Evolutionary conservation across 805 yeast genomes (phyloP).

Genomic region (Yamadazyma sp.): DNA sequence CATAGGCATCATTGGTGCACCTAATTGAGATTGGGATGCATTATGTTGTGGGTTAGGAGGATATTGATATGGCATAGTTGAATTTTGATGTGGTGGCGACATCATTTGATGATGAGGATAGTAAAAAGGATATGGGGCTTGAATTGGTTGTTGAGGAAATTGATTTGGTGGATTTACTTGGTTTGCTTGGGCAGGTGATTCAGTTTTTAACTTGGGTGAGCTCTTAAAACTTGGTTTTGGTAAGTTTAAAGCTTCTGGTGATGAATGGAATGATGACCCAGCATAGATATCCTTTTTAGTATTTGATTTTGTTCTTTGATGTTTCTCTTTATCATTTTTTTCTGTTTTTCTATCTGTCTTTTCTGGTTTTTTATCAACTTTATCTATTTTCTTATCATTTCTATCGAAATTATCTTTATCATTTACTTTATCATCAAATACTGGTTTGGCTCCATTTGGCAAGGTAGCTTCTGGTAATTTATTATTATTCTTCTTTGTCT

Average conservation of each 20-base stretch:
- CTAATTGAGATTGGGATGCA: too few relatives aligned
- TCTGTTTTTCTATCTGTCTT: slow-evolving; percentile 6
- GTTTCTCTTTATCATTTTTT: slow-evolving; percentile 1
- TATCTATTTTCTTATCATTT: slow-evolving; percentile 5
- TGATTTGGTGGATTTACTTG: slow-evolving; percentile 1
- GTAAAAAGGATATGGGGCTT: slow-evolving; percentile 28
- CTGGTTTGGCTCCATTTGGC: slow-evolving; percentile 29
- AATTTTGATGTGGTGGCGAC: neutral
- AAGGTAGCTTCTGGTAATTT: slow-evolving; percentile 8
- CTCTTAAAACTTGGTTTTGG: slow-evolving; percentile 52
- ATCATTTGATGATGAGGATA: slow-evolving; percentile 7
- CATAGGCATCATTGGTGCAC: slow-evolving; percentile 5
- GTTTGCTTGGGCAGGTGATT: slow-evolving; percentile 11
- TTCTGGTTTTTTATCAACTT: slow-evolving; percentile 1
- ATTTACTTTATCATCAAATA: slow-evolving; percentile 14
- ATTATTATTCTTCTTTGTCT: slow-evolving; percentile 10
- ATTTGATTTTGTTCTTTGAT: slow-evolving; percentile 7
- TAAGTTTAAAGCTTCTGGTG: slow-evolving; percentile 53
- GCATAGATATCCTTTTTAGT: slow-evolving; percentile 40
- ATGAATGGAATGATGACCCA: slow-evolving; percentile 55
- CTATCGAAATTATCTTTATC: neutral
- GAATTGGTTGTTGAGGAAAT: slow-evolving; percentile 23
- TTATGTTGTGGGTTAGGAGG: neutral
- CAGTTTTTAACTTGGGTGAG: slow-evolving; percentile 6
- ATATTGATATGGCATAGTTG: neutral